Conservation (phyloP, 164 flowering plant genomes). For the Hamamelis virginiana region DNA sequence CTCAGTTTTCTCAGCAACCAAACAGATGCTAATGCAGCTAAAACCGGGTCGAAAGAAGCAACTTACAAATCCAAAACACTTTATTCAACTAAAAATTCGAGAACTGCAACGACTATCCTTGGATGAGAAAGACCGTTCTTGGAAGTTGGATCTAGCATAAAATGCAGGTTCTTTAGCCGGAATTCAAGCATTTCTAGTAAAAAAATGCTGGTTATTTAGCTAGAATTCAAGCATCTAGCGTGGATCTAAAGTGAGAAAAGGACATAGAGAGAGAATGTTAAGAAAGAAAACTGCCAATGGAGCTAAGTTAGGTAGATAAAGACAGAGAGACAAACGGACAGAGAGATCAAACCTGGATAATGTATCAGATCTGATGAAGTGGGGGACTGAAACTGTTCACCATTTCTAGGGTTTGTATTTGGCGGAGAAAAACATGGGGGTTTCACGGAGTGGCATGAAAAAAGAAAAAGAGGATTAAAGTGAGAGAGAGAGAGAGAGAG, state of each 20-base stretch:
- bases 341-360: neutral
- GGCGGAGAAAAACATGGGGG: slow-evolving; percentile 4
- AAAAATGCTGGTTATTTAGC: too few species aligned
- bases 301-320: neutral
- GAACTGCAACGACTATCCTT: neutral
- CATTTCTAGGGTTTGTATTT: slow-evolving; percentile 7
- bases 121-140: neutral
- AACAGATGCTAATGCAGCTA: neutral
- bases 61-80: neutral
- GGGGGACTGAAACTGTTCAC: neutral
- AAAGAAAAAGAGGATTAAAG: neutral
- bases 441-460: neutral
- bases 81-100: neutral
- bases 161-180: slow-evolving; percentile 11
- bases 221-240: neutral
- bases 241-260: neutral
- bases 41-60: neutral
- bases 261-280: neutral
- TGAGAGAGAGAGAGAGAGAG: neutral
- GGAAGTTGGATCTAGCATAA: slow-evolving; percentile 13
- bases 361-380: slow-evolving; percentile 3
- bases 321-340: too few species aligned
- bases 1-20: neutral
- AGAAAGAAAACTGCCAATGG: neutral
- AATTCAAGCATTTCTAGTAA: neutral